Base-by-base conservation (phyloP, 202 grass and related monocot species). In the Schoenoplectus tabernaemontani region DNA sequence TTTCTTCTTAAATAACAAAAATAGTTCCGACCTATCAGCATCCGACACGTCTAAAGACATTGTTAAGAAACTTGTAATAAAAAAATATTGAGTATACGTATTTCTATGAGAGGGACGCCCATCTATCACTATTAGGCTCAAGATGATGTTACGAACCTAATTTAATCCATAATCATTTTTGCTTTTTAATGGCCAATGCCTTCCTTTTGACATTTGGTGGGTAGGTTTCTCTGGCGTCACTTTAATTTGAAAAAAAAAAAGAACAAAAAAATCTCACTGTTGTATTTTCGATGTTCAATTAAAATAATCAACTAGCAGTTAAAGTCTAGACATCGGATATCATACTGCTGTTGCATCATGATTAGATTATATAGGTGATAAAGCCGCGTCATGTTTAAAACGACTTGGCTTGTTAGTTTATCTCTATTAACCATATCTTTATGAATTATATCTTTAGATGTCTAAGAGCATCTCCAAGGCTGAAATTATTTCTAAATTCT, bases 61-160 rank as follows among this genome's bases (percentile, higher is more conserved):
- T 17, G 13, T 32, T n/a, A 7, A 24, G 9, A 69, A 34, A 75
- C 3, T 19, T 3, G 70, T 10, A 33, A n/a, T 75, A 19, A 54
- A 75, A 53, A 56, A 36, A 34, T n/a, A 10, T 34, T 34, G 69
- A 74, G 13, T 33, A 74, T 24, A 46, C n/a, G n/a, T n/a, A n/a
- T n/a, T n/a, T 74, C 2, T 34, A 19, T 74, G 46, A 53, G 32
- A 50, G 34, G 26, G 28, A 74, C 43, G 9, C 13, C 13, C 5
- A 1, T 72, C 11, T 48, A 26, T 48, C 67, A 43, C 44, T 50
- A 53, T 30, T 16, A 22, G 70, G 28, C 15, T 50, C 6, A 54
- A 36, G 47, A 17, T 75, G 70, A 75, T 75, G 70, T 75, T 56
- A 75, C 9, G 16, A n/a, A 3, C 70, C 70, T 75, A 75, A 75